phyloP scores from a whole-genome alignment of 371 early-diverging fungal species.

The Mortierella sp. region DNA sequence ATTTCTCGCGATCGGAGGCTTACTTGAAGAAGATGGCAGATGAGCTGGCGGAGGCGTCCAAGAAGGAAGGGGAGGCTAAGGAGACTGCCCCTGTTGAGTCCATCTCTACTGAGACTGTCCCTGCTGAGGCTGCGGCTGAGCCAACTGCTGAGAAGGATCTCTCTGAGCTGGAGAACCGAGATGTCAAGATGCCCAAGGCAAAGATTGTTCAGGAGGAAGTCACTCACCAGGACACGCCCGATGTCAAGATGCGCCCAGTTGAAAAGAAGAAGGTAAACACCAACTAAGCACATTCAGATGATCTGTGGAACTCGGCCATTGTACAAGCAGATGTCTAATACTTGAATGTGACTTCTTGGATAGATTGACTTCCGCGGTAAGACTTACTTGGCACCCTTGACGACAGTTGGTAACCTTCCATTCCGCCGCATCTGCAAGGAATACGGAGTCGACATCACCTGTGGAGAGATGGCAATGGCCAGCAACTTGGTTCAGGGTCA shows the following conservation, averaged over 20 bases:
- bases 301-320: neutral
- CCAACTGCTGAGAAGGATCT: constrained; percentile 25
- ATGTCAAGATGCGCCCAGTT: constrained; percentile 41
- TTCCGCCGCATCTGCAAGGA: constrained; percentile 95
- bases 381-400: constrained; percentile 96
- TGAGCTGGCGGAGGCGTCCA: constrained; percentile 56
- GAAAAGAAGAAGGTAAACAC: constrained; percentile 56
- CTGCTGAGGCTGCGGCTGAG: constrained; percentile 17
- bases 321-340: neutral
- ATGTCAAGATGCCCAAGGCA: constrained; percentile 26
- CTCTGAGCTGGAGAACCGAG: constrained; percentile 17
- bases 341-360: neutral
- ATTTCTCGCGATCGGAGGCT: constrained; percentile 61
- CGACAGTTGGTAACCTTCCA: constrained; percentile 98
- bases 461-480: constrained; percentile 96
- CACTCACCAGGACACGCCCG: constrained; percentile 42
- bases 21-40: constrained; percentile 60
- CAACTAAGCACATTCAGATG: neutral
- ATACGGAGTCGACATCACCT: constrained; percentile 96
- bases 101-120: neutral
- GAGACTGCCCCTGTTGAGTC: neutral
- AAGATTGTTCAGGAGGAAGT: constrained; percentile 25
- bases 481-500: constrained; percentile 80
- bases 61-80: constrained; percentile 29
- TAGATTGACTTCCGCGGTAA: constrained; percentile 89